Conservation (phyloP, 2,329 filamentous ascomycete species). For the Volutella citrinella region DNA sequence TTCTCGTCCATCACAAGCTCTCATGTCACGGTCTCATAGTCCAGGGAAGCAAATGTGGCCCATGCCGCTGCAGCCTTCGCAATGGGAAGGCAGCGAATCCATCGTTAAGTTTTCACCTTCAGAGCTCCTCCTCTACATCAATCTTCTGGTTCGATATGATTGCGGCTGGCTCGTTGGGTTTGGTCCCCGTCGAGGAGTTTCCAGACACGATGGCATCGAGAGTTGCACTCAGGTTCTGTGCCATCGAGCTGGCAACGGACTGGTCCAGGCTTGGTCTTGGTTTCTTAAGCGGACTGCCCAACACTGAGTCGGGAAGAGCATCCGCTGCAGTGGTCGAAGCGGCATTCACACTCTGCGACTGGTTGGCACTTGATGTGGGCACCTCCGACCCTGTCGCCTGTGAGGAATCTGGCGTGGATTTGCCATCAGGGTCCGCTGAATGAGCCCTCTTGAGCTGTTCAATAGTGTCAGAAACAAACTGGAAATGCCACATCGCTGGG, state of each 20-base stretch:
- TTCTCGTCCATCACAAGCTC: no score
- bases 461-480: no score
- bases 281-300: constrained; percentile 75
- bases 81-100: no score
- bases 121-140: constrained; percentile 41
- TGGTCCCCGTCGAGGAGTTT: constrained; percentile 14
- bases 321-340: no score
- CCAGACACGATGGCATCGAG: constrained; percentile 29
- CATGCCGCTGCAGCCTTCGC: no score
- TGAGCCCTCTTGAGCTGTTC: constrained; percentile 75
- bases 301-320: constrained; percentile 37
- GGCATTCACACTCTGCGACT: no score
- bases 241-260: constrained; percentile 22
- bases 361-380: no score
- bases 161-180: no score
- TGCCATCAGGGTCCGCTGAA: constrained; percentile 64
- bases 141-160: constrained; percentile 24
- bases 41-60: no score
- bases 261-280: constrained; percentile 58
- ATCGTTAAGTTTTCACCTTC: constrained; percentile 9
- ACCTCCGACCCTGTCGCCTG: constrained; percentile 37
- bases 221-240: constrained; percentile 35
- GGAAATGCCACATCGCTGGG: no score
- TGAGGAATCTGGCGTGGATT: constrained; percentile 30
- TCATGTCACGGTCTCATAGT: no score